These are phyloP conservation scores for Trametes villosa DNA, from an alignment of 768 basidiomycete species.

Conservation along the genomic window DNA sequence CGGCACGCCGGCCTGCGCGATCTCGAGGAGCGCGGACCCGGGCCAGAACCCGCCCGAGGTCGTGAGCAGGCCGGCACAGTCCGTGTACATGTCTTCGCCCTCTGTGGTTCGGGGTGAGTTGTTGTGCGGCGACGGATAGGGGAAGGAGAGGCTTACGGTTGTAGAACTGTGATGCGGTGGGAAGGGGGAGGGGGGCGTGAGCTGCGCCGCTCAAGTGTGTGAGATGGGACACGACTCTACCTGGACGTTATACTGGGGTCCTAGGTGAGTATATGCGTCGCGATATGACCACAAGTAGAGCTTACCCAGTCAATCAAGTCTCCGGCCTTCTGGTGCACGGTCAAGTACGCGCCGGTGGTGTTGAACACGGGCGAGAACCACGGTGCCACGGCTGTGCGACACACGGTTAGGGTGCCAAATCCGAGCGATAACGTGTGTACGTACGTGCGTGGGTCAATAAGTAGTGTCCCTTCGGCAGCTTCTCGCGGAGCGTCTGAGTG, in stretches of 20 bases:
- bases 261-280: not conserved
- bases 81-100: conserved; percentile 37
- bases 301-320: conserved; percentile 57
- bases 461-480: conserved; percentile 33
- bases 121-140: not conserved
- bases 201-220: not conserved
- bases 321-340: conserved; percentile 56
- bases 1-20: conserved; percentile 55
- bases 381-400: conserved; percentile 28
- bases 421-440: not conserved
- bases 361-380: conserved; percentile 23
- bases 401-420: not conserved
- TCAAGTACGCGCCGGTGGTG: conserved; percentile 55
- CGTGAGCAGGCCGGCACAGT: conserved; percentile 41
- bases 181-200: not conserved
- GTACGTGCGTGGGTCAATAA: conserved; percentile 33
- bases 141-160: conserved; percentile 4
- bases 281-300: not conserved
- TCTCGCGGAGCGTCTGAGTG: conserved; percentile 27
- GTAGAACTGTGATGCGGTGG: conserved; percentile 15
- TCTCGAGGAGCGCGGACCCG: conserved; percentile 46
- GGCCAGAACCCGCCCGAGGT: conserved; percentile 45
- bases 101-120: not conserved
- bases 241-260: conserved; percentile 12
- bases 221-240: not conserved